Conservation (phyloP, 192 early-diverging fungal genomes). For the Chytriomyces hyalinus region DNA sequence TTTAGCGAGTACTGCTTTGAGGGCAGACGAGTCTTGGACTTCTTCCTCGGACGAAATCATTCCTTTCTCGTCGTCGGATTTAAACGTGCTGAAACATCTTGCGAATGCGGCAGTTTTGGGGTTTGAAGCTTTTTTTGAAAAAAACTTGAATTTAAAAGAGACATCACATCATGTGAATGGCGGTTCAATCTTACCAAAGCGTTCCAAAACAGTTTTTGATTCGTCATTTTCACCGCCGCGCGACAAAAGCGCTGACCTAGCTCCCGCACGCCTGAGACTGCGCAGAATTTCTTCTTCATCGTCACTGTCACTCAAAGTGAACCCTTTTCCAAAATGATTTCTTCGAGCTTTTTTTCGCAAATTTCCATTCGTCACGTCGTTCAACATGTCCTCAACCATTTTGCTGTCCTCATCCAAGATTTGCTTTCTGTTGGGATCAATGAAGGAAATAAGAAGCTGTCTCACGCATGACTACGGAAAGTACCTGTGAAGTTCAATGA, state of each 20-base stretch:
- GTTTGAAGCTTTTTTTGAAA: constrained; percentile 27
- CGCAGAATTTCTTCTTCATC: constrained; percentile 40
- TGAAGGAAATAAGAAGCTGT: constrained; percentile 13
- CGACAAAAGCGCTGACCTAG: not conserved
- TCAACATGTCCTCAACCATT: constrained; percentile 36
- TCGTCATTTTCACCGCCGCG: constrained; percentile 21
- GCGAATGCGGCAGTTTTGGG: constrained; percentile 48
- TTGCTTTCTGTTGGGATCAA: constrained; percentile 29
- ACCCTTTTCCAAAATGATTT: constrained; percentile 23
- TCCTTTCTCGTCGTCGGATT: constrained; percentile 28
- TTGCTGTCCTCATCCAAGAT: constrained; percentile 36
- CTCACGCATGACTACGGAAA: constrained; percentile 3
- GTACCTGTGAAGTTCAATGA: constrained; percentile 36
- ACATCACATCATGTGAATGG: not conserved
- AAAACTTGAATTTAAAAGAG: not conserved
- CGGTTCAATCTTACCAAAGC: constrained; percentile 4
- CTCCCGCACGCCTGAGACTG: constrained; percentile 24
- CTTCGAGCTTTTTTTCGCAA: constrained; percentile 39
- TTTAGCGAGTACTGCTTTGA: constrained; percentile 3
- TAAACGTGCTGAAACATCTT: constrained; percentile 36
- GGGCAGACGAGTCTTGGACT: not conserved
- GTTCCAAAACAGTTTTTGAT: constrained; percentile 6
- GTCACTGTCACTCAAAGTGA: constrained; percentile 40
- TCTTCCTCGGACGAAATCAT: constrained; percentile 34
- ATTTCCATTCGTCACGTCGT: constrained; percentile 49